These are phyloP conservation scores for Aspergillus fructus DNA, from an alignment of 2,329 filamentous ascomycete species.

Conservation along the genomic window DNA sequence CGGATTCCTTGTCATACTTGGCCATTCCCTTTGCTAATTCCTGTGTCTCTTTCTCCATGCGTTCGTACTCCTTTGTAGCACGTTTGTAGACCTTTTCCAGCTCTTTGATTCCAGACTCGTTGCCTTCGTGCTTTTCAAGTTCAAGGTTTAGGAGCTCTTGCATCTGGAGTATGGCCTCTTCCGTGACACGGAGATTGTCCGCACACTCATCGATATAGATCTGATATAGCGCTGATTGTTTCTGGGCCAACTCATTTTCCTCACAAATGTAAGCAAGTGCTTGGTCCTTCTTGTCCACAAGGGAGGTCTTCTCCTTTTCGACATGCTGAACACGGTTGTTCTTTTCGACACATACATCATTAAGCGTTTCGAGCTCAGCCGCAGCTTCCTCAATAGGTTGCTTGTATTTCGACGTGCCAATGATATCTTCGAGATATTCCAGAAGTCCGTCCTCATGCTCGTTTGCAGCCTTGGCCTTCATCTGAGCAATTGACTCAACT, in stretches of 20 bases:
- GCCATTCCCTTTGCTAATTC: constrained; percentile 79
- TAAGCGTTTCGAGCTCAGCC: constrained; percentile 83
- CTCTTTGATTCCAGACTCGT: constrained; percentile 84
- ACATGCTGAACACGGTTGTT: constrained; percentile 94
- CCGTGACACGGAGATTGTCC: constrained; percentile 83
- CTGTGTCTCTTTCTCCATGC: constrained; percentile 78
- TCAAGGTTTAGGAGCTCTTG: constrained; percentile 83
- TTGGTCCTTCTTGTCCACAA: constrained; percentile 96
- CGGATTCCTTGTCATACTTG: constrained; percentile 91
- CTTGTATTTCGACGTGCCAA: constrained; percentile 98
- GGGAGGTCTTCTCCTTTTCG: constrained; percentile 88
- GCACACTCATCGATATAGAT: constrained; percentile 84
- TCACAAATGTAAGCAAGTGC: constrained; percentile 85
- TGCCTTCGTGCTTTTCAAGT: constrained; percentile 86
- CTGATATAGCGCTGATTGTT: constrained; percentile 90
- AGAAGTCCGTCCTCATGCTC: constrained; percentile 95
- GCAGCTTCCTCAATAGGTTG: constrained; percentile 93
- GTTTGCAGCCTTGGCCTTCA: constrained; percentile 94
- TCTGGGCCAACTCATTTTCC: constrained; percentile 87
- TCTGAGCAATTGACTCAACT: constrained; percentile 97
- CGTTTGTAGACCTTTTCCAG: constrained; percentile 81
- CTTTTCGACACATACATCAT: constrained; percentile 94
- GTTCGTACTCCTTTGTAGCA: constrained; percentile 79
- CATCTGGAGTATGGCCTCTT: constrained; percentile 88
- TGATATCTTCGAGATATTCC: constrained; percentile 97